These are phyloP conservation scores for Prunus fruticosa DNA, from an alignment of 306 rosid species.

Conservation along the genomic window DNA sequence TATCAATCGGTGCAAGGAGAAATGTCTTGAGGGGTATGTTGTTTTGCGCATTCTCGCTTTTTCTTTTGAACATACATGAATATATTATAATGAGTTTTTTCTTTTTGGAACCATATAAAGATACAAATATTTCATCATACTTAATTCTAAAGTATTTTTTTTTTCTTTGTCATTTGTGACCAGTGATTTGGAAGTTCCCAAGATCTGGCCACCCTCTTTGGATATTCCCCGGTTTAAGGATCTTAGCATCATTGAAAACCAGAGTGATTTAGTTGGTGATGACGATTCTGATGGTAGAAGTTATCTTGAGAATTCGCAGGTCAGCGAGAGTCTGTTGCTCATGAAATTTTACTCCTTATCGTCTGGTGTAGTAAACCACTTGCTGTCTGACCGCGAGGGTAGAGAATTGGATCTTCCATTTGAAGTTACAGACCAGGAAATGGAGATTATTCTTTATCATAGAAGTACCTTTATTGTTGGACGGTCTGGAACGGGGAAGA, in stretches of 20 bases:
- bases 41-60: background rate
- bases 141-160: too few relatives aligned
- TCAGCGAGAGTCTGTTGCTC: conserved; percentile 70
- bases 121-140: too few relatives aligned
- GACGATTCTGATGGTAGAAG: conserved; percentile 44
- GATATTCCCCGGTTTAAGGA: conserved; percentile 43
- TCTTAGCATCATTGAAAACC: conserved; percentile 20
- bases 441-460: conserved; percentile 50
- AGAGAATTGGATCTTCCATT: conserved; percentile 69
- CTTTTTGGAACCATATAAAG: too few relatives aligned
- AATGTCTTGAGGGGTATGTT: conserved; percentile 50
- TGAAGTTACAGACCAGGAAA: conserved; percentile 69
- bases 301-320: conserved; percentile 74
- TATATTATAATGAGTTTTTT: too few relatives aligned
- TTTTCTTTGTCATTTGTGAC: conserved; percentile 3
- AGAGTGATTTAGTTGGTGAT: conserved; percentile 21
- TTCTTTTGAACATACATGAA: background rate
- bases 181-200: conserved; percentile 56
- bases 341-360: conserved; percentile 78
- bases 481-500: conserved; percentile 90
- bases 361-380: conserved; percentile 46
- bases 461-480: conserved; percentile 68
- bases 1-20: conserved; percentile 50
- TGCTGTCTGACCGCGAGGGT: conserved; percentile 51
- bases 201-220: conserved; percentile 40